Evolutionary conservation across 257 asterid genomes (phyloP), one percentile per base, ranked within the genome.

Genomic region (Pogostemon cablin): DNA sequence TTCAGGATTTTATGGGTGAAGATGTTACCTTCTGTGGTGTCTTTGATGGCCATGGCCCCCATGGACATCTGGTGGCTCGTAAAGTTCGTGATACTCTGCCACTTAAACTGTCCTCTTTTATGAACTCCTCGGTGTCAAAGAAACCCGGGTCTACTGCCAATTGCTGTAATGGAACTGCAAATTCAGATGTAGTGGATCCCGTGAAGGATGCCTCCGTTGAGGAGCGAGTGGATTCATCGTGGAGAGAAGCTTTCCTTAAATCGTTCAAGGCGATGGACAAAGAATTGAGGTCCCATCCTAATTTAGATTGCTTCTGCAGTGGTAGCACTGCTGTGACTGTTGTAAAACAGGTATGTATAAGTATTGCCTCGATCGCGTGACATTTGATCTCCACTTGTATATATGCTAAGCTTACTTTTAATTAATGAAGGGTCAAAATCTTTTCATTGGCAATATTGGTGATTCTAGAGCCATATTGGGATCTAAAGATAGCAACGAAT

Each of bases 31-130:
- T 93, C 66, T 93, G 96, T 74, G 99, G 99, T 9, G 89, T 93
- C 40, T 93, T 91, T 67, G 99, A 93, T 75, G 99, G 99, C 66
- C 99, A 93, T 44, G 99, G 99, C 62, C 99, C 99, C 2, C 83
- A 93, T 9, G 99, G 99, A 38, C 99, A 93, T 84, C 78, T 93
- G 49, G 99, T 91, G 63, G 95, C 99, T 65, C 97, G 96, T 25
- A 93, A 81, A 85, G 99, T 93, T 67, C 82, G 99, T 76, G 99
- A 93, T 79, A 80, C 81, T 1, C 73, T 93, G 68, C 99, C 99
- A 2, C 61, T 91, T 68, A 93, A 91, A 75, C 72, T 93, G 32
- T 78, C 84, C 37, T 75, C 96, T 1, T 80, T 83, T 55, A 38
- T 89, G 80, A 83, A 85, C 75, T 80, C 96, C 17, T 72, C 64